Conservation (phyloP, 208 protist species). For the Acanthamoeba healyi region DNA sequence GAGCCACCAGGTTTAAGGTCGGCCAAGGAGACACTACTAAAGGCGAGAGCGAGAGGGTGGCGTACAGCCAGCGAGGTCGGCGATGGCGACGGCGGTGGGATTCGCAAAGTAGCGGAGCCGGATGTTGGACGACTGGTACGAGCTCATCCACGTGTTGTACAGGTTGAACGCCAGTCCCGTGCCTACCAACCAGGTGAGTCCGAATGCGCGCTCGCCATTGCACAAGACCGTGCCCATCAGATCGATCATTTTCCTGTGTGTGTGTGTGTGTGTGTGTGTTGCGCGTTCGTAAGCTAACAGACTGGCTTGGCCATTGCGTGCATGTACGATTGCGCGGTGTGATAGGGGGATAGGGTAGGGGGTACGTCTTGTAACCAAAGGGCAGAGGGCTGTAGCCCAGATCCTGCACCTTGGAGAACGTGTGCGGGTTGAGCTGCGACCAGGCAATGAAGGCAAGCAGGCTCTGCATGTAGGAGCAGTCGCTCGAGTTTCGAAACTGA, state of each 20-base stretch:
- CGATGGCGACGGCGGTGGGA: neutral
- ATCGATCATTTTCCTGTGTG: neutral
- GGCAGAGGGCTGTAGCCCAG: neutral
- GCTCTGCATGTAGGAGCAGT: neutral
- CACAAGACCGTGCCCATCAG: neutral
- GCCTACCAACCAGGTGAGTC: neutral
- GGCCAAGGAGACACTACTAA: neutral
- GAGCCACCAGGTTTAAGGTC: neutral
- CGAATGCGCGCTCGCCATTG: neutral
- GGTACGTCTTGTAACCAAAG: neutral
- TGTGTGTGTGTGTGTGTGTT: neutral
- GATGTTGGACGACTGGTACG: neutral
- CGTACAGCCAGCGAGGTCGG: neutral
- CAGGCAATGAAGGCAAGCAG: neutral
- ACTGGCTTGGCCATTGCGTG: no score
- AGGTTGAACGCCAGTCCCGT: neutral
- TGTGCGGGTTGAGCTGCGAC: constrained; percentile 18
- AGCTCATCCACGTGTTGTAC: neutral
- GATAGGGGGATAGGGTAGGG: no score
- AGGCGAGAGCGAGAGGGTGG: neutral
- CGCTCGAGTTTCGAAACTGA: neutral
- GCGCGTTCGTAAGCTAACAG: neutral
- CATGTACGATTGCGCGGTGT: no score
- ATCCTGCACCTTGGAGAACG: neutral
- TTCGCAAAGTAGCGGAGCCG: neutral